Base-by-base conservation (phyloP, 495 filamentous ascomycete species). In the Tuber calosporum region DNA sequence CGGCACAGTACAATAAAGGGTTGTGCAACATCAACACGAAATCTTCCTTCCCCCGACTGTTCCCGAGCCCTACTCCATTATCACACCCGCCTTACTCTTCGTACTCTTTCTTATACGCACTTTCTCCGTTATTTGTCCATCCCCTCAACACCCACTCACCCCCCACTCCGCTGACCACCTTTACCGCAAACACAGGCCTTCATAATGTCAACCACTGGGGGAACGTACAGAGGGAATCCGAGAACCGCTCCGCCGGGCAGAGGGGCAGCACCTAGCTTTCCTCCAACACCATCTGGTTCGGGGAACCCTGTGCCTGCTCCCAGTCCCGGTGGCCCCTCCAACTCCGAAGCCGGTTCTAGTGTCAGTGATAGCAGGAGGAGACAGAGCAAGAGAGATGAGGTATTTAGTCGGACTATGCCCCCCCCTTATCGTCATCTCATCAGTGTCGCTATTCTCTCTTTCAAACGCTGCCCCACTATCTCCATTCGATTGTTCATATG, bases 311-410 rank as follows among this genome's bases (percentile, higher is more conserved):
- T 70, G 43, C 80, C 80, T 48, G 58, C 68, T 68, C 74, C 80
- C 34, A 66, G 74, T 15, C 40, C 75, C 13, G 70, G 74, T 69
- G 76, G 70, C 26, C 75, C 76, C 69, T 71, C 73, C 68, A 71
- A 76, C 39, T 73, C 80, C 34, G 80, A 81, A 66, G 89, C 88
- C 66, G 88, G 87, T 75, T 92, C 93, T 70, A 89, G 91, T 72
- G 87, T 92, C 84, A 96, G 88, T 87, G 91, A 90, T 81, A 97
- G 89, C 82, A 87, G 95, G 82, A 90, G 92, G 84, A 97, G 96
- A 84, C 94, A 97, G 86, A 90, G 90, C 75, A 98, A 97, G 84
- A 89, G 93, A 83, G 95, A 99, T 92, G 95, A 99, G 91, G 95
- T 98, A 85, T 81, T 89, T 83, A 62, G 53, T 13, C 53, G 53